Percentiles rank a stretch among this genome's conserved stretches.
Conservation (phyloP, 768 basidiomycete genomes). For the Lactarius pseudohatsudake region DNA sequence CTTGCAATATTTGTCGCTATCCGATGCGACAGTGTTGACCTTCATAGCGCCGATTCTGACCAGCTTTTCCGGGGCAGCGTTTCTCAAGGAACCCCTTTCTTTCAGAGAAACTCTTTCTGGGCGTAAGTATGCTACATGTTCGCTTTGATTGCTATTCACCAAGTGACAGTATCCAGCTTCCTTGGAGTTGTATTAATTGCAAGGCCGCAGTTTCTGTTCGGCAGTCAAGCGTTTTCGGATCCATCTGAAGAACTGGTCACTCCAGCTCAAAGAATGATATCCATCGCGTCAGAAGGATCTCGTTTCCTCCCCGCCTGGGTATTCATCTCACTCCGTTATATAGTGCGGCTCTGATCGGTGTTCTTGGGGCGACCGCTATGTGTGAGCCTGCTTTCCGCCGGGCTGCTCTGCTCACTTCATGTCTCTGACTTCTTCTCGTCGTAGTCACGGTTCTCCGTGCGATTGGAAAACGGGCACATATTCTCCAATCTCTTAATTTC, state of each 20-base stretch:
- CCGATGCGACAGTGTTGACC: not conserved
- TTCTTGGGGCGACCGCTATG: slow-evolving; percentile 63
- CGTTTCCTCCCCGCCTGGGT: not conserved
- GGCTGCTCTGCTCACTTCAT: not conserved
- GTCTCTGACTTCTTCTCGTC: not conserved
- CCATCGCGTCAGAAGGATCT: slow-evolving; percentile 49
- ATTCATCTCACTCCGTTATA: not conserved
- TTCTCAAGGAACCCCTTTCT: not conserved
- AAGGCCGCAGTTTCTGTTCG: slow-evolving; percentile 74
- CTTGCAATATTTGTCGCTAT: not conserved
- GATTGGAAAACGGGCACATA: slow-evolving; percentile 74
- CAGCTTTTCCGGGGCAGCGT: not conserved
- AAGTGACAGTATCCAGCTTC: not conserved
- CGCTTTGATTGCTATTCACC: not conserved
- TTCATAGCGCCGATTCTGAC: not conserved
- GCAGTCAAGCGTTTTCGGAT: slow-evolving; percentile 30
- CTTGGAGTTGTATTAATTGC: slow-evolving; percentile 48
- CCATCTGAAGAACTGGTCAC: slow-evolving; percentile 29
- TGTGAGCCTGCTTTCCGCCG: slow-evolving; percentile 45
- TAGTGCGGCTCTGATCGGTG: slow-evolving; percentile 63
- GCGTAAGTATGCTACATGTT: not conserved
- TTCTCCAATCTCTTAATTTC: slow-evolving; percentile 68
- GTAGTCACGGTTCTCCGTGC: slow-evolving; percentile 56
- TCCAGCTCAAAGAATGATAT: slow-evolving; percentile 48
- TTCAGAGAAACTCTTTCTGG: not conserved